phyloP scores from a whole-genome alignment of 2,329 filamentous ascomycete genomes.

The Fusarium tupiense region DNA sequence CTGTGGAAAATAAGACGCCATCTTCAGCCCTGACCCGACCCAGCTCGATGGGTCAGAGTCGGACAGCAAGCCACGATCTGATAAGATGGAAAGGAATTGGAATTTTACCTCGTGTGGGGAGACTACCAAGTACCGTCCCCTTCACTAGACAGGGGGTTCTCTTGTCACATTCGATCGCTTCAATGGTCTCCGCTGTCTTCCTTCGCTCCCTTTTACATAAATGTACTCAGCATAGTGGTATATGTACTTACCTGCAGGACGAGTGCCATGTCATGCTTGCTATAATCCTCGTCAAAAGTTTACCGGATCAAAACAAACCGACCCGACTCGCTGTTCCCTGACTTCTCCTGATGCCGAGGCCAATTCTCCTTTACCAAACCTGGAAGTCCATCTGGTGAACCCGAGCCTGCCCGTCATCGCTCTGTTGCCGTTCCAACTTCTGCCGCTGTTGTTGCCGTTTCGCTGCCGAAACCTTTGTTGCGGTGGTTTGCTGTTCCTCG shows the following conservation, averaged over 20 bases:
- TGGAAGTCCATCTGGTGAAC: constrained; percentile 41
- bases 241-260: not conserved
- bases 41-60: constrained; percentile 29
- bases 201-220: not conserved
- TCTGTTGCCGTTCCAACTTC: constrained; percentile 21
- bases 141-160: constrained; percentile 18
- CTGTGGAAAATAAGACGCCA: not conserved
- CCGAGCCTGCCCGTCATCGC: constrained; percentile 34
- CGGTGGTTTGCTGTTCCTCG: constrained; percentile 33
- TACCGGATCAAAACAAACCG: not conserved
- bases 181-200: not conserved
- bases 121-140: constrained; percentile 24
- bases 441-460: constrained; percentile 32
- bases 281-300: not conserved
- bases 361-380: constrained; percentile 33
- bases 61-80: constrained; percentile 38
- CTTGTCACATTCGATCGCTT: constrained; percentile 20
- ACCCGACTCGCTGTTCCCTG: not conserved
- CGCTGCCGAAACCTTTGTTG: constrained; percentile 23
- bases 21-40: constrained; percentile 30
- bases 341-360: constrained; percentile 8
- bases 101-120: constrained; percentile 35
- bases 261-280: constrained; percentile 10
- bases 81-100: constrained; percentile 39
- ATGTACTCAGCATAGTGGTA: not conserved